These are phyloP conservation scores for Hypomyces perniciosus DNA, from an alignment of 2,329 filamentous ascomycete genomes.

Conservation along the genomic window DNA sequence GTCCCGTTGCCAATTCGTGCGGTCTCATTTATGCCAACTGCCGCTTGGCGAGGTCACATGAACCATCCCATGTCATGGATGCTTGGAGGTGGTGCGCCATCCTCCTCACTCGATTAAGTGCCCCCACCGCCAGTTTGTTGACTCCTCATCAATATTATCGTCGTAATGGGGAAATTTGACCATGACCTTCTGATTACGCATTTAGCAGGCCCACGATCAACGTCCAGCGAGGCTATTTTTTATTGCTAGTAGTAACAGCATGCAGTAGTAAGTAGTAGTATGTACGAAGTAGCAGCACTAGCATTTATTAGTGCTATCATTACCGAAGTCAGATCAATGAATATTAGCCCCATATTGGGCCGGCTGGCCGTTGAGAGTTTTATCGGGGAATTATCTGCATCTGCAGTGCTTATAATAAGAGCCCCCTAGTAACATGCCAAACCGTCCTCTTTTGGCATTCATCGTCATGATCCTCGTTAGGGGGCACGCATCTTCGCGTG, in stretches of 20 bases:
- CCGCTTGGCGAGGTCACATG: constrained; percentile 4
- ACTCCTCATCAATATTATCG: too few species aligned
- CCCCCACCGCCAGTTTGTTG: too few species aligned
- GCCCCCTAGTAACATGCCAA: neutral
- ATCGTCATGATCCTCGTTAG: constrained; percentile 1
- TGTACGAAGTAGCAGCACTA: too few species aligned
- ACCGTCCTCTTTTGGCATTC: neutral
- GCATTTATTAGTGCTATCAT: too few species aligned
- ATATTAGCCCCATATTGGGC: neutral
- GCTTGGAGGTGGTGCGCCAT: neutral
- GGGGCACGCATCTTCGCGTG: neutral
- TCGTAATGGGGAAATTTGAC: too few species aligned
- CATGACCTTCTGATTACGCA: too few species aligned
- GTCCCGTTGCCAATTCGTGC: constrained; percentile 1
- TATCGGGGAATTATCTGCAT: neutral
- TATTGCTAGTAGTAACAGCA: too few species aligned
- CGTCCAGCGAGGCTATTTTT: too few species aligned
- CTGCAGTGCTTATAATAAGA: neutral
- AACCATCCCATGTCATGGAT: neutral
- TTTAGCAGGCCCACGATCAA: too few species aligned
- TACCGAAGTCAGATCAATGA: too few species aligned
- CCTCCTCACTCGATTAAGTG: too few species aligned
- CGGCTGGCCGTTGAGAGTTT: neutral
- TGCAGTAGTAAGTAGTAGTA: too few species aligned
- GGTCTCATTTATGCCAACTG: neutral